A percentile compares a stretch with the other conserved stretches of the same genome.
Conservation (phyloP, 495 filamentous ascomycete species). For the Corynascus novoguineensis region DNA sequence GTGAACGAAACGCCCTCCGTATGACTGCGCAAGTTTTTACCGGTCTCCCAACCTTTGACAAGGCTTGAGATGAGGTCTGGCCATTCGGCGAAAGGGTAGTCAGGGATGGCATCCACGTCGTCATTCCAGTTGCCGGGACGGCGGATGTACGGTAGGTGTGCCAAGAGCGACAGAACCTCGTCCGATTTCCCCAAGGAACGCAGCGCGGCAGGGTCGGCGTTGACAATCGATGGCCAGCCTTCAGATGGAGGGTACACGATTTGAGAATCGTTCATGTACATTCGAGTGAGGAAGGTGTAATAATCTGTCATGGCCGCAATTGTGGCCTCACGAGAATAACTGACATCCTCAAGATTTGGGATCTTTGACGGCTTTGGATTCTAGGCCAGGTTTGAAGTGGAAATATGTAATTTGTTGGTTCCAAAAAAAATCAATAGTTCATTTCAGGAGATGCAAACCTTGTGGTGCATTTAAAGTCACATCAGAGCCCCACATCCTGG, state of each 20-base stretch:
- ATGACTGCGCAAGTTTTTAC: neutral
- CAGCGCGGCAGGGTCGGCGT: constrained; percentile 4
- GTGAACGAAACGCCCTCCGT: constrained; percentile 10
- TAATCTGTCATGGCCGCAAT: constrained; percentile 20
- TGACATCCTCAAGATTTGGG: constrained; percentile 18
- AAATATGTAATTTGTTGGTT: neutral
- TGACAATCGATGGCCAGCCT: constrained; percentile 27
- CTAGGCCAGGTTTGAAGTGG: neutral
- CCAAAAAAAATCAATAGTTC: neutral
- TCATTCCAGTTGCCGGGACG: neutral
- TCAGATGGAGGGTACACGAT: constrained; percentile 19
- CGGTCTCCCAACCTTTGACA: too few relatives aligned
- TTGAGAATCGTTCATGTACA: constrained; percentile 20
- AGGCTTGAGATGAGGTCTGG: neutral
- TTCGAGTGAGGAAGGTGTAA: constrained; percentile 25
- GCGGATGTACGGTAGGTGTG: constrained; percentile 24
- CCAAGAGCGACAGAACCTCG: constrained; percentile 21
- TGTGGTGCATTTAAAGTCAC: neutral
- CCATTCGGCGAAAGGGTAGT: constrained; percentile 15
- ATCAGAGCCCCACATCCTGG: neutral
- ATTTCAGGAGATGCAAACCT: neutral
- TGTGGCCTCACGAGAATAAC: constrained; percentile 20
- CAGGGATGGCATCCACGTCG: neutral
- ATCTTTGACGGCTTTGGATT: neutral
- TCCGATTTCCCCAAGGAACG: constrained; percentile 22